phyloP scores from a whole-genome alignment of 2,329 filamentous ascomycete species.

The Neofusicoccum cordaticola region DNA sequence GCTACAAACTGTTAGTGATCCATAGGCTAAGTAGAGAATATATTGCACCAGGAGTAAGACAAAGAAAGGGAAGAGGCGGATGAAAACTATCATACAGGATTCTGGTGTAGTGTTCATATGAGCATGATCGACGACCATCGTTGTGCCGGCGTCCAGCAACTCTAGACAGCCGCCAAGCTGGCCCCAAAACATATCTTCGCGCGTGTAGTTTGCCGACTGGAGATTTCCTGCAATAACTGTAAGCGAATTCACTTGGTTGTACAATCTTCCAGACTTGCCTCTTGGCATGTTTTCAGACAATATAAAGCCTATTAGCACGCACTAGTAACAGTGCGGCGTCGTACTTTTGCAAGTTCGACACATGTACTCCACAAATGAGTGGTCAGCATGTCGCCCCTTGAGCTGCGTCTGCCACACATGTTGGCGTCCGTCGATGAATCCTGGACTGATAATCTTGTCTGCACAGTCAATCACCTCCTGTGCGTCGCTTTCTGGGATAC shows the following conservation, averaged over 20 bases:
- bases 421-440: conserved; percentile 58
- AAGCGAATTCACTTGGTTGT: too few species aligned
- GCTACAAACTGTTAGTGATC: conserved; percentile 13
- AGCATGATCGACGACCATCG: conserved; percentile 54
- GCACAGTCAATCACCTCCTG: conserved; percentile 47
- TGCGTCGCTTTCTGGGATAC: conserved; percentile 29
- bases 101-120: conserved; percentile 32
- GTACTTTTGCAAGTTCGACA: too few species aligned
- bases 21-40: too few species aligned
- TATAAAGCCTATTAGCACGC: too few species aligned
- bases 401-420: conserved; percentile 53
- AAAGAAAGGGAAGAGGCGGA: neutral
- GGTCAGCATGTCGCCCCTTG: conserved; percentile 54
- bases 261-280: conserved; percentile 25
- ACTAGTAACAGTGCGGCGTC: too few species aligned
- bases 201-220: conserved; percentile 26
- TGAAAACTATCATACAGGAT: conserved; percentile 28
- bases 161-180: conserved; percentile 47
- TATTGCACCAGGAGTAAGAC: neutral
- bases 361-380: conserved; percentile 45
- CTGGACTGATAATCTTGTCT: conserved; percentile 54
- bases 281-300: conserved; percentile 40
- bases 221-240: conserved; percentile 35
- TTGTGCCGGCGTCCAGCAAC: conserved; percentile 53
- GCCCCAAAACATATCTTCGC: conserved; percentile 22